These are phyloP conservation scores for Tricholoma matsutake DNA, from an alignment of 768 basidiomycete genomes.

Conservation along the genomic window DNA sequence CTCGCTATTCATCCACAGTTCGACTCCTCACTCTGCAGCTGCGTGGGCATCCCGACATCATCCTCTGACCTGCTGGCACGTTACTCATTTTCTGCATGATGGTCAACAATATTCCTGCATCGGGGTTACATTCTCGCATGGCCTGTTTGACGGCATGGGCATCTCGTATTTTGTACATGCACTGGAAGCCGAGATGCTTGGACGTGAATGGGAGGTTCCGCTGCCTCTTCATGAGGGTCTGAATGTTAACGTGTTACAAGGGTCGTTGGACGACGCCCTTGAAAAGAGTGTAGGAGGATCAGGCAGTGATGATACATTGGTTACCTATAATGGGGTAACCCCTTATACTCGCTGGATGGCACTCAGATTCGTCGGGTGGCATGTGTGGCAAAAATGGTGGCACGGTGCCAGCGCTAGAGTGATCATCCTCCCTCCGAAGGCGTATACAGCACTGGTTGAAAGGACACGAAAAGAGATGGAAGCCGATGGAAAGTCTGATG, in stretches of 20 bases:
- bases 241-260: conserved; percentile 32
- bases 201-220: conserved; percentile 35
- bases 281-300: no score
- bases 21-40: conserved; percentile 35
- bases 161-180: conserved; percentile 35
- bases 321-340: conserved; percentile 22
- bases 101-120: conserved; percentile 34
- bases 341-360: conserved; percentile 27
- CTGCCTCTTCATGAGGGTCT: conserved; percentile 29
- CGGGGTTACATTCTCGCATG: conserved; percentile 40
- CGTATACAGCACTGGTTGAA: conserved; percentile 27
- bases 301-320: neutral
- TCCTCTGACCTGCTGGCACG: conserved; percentile 43
- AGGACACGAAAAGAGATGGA: conserved; percentile 25
- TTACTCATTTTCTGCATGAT: conserved; percentile 38
- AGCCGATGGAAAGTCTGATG: conserved; percentile 11
- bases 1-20: conserved; percentile 34
- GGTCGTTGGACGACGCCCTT: conserved; percentile 21
- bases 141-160: conserved; percentile 40
- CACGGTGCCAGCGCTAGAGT: conserved; percentile 32
- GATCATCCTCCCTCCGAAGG: conserved; percentile 31
- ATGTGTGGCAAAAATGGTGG: conserved; percentile 36
- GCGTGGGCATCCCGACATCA: conserved; percentile 31
- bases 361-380: conserved; percentile 32
- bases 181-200: conserved; percentile 37